These are phyloP conservation scores for Tremellales sp. DNA, from an alignment of 1,284 basidiomycete species.

Conservation along the genomic window DNA sequence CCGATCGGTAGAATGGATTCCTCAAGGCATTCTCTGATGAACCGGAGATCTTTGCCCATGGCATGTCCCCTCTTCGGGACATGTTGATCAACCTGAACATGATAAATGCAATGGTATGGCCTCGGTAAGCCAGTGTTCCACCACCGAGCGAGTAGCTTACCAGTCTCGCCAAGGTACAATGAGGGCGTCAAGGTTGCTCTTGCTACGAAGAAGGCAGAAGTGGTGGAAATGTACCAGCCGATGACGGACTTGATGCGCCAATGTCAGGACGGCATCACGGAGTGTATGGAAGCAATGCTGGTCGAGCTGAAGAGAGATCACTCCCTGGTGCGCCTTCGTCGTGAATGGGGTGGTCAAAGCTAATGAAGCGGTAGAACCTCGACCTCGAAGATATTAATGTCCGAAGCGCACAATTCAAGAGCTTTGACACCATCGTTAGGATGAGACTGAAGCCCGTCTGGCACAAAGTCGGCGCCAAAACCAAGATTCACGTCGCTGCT, in stretches of 20 bases:
- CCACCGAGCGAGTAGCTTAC: slow-evolving; percentile 2
- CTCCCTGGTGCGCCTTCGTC: slow-evolving; percentile 58
- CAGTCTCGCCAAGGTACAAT: slow-evolving; percentile 65
- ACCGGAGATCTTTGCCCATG: slow-evolving; percentile 88
- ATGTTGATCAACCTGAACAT: slow-evolving; percentile 91
- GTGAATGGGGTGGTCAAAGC: not conserved
- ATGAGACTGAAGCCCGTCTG: slow-evolving; percentile 88
- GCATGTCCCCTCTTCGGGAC: slow-evolving; percentile 83
- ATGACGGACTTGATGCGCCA: slow-evolving; percentile 82
- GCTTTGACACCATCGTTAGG: slow-evolving; percentile 86
- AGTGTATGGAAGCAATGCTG: slow-evolving; percentile 90
- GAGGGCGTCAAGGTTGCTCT: slow-evolving; percentile 75
- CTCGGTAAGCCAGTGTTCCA: slow-evolving; percentile 57
- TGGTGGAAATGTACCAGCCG: slow-evolving; percentile 85
- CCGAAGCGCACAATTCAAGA: slow-evolving; percentile 90
- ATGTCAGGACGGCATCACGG: slow-evolving; percentile 87
- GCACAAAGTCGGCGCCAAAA: slow-evolving; percentile 91
- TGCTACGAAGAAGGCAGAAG: slow-evolving; percentile 78
- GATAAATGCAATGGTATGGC: slow-evolving; percentile 83
- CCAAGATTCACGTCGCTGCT: slow-evolving; percentile 86
- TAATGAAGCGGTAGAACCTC: slow-evolving; percentile 55
- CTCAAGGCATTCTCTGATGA: slow-evolving; percentile 96
- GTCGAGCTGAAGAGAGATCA: slow-evolving; percentile 87
- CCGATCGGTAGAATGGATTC: slow-evolving; percentile 64
- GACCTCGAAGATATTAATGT: slow-evolving; percentile 91